A percentile compares a stretch with the other conserved stretches of the same genome.
phyloP scores from a whole-genome alignment of 257 asterid species.

The Solanum rostratum region DNA sequence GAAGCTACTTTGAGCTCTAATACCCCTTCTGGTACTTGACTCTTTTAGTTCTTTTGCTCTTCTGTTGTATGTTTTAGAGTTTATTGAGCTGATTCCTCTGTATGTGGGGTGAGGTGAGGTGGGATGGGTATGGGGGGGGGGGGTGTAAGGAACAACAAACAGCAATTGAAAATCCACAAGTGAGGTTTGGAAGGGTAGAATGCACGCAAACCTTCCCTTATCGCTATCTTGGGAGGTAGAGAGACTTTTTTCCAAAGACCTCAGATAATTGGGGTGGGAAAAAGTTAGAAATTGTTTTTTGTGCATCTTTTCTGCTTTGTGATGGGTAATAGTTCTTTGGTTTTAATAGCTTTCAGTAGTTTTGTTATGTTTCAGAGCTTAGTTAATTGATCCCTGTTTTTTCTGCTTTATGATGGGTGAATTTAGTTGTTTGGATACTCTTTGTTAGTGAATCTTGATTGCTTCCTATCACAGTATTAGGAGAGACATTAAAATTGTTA shows the following conservation, averaged over 20 bases:
- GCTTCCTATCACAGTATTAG: not conserved
- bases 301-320: not conserved
- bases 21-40: constrained; percentile 43
- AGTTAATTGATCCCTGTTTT: not conserved
- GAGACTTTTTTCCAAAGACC: no score
- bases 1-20: constrained; percentile 57
- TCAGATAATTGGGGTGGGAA: not conserved
- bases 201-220: no score
- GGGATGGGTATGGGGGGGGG: no score
- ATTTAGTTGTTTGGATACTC: not conserved
- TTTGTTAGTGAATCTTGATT: not conserved
- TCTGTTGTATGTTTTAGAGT: not conserved
- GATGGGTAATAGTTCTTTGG: not conserved
- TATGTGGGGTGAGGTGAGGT: no score
- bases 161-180: no score
- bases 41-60: not conserved
- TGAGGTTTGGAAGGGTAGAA: no score
- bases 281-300: not conserved
- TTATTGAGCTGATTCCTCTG: not conserved
- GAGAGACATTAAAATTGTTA: not conserved
- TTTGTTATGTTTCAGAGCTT: not conserved
- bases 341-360: not conserved
- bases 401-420: not conserved
- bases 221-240: no score
- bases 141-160: no score